These are phyloP conservation scores for Fusarium virguliforme DNA, from an alignment of 2,329 filamentous ascomycete species.

Conservation along the genomic window DNA sequence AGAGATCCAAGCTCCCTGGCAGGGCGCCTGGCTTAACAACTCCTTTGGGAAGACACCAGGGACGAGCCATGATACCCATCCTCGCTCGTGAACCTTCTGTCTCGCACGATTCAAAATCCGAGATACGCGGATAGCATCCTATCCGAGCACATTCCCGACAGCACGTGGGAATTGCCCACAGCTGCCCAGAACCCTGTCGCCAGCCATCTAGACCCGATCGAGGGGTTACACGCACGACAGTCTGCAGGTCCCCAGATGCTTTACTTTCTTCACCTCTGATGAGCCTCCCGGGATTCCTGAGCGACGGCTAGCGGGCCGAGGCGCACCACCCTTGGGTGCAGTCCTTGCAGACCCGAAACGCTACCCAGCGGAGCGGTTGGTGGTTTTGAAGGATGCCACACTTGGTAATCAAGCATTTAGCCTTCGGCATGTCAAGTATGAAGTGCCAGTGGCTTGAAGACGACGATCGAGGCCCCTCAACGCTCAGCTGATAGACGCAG, in stretches of 20 bases:
- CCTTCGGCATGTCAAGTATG: background rate
- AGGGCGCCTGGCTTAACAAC: background rate
- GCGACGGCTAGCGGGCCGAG: conserved; percentile 8
- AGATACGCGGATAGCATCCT: background rate
- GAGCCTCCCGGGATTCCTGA: background rate
- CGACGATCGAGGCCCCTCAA: conserved; percentile 5
- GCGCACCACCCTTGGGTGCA: background rate
- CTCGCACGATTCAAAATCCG: background rate
- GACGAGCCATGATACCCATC: background rate
- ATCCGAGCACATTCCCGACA: conserved; percentile 1
- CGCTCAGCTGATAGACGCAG: conserved; percentile 7
- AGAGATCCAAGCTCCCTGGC: conserved; percentile 16
- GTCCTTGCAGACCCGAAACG: conserved; percentile 2
- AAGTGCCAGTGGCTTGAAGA: background rate
- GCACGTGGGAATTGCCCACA: conserved; percentile 13
- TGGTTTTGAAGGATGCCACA: background rate
- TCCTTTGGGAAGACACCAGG: background rate
- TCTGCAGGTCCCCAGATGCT: background rate
- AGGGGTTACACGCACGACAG: background rate
- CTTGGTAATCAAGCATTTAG: conserved; percentile 6
- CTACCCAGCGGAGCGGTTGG: background rate
- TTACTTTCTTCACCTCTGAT: background rate
- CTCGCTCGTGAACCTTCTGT: background rate
- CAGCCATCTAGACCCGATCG: background rate
- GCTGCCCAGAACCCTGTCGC: conserved; percentile 3